Conservation (phyloP, 495 filamentous ascomycete species). For the Astrothelium macrocarpum region DNA sequence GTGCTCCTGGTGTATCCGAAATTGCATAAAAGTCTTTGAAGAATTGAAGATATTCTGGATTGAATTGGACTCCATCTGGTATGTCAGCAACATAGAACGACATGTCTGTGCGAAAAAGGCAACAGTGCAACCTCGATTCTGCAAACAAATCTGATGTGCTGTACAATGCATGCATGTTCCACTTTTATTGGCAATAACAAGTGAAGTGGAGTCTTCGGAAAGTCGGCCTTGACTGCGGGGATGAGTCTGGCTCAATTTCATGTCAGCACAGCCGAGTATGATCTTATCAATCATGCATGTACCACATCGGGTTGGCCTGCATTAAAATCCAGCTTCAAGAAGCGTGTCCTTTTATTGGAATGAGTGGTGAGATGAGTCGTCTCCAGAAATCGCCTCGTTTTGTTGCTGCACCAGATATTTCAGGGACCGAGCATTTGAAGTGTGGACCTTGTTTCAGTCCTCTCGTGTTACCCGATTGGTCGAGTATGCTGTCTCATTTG, state of each 20-base stretch:
- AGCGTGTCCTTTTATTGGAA: too few relatives aligned
- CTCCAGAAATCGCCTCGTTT: too few relatives aligned
- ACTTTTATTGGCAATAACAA: background rate
- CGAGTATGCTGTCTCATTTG: too few relatives aligned
- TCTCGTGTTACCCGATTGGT: too few relatives aligned
- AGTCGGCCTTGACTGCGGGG: background rate
- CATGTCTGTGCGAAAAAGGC: conserved; percentile 8
- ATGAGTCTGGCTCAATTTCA: background rate
- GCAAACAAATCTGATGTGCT: background rate
- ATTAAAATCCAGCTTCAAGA: too few relatives aligned
- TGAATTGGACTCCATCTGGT: conserved; percentile 16
- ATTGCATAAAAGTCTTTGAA: conserved; percentile 50
- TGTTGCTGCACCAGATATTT: too few relatives aligned
- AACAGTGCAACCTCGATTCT: background rate
- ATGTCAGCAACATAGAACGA: conserved; percentile 15
- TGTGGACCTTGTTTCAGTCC: too few relatives aligned
- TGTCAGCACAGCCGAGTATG: too few relatives aligned
- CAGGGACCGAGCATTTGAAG: too few relatives aligned
- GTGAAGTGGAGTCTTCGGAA: background rate
- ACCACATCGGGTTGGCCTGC: too few relatives aligned
- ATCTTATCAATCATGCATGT: too few relatives aligned
- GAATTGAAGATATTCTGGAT: conserved; percentile 32
- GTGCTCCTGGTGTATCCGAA: conserved; percentile 46
- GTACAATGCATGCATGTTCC: background rate
- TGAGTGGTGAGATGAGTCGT: too few relatives aligned